Conservation (phyloP, 805 yeast species). For the Nakazawaea anatomiae region DNA sequence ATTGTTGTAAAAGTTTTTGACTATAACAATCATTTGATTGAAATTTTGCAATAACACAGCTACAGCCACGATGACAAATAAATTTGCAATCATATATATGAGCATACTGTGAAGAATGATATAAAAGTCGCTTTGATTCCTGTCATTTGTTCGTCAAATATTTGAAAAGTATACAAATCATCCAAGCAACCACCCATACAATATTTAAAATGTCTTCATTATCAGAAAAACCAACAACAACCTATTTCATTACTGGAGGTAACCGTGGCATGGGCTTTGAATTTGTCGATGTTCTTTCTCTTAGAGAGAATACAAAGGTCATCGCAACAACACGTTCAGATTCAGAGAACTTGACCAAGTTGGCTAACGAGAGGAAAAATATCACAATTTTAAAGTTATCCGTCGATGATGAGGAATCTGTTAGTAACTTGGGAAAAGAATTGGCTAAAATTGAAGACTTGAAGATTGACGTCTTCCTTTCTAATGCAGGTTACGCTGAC, state of each 20-base stretch:
- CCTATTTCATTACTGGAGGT: constrained; percentile 20
- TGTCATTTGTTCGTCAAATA: too few species aligned
- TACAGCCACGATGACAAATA: too few species aligned
- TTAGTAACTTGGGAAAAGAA: constrained; percentile 12
- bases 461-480: constrained; percentile 19
- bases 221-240: background rate
- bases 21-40: too few species aligned
- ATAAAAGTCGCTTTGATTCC: too few species aligned
- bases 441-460: constrained; percentile 14
- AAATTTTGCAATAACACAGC: too few species aligned
- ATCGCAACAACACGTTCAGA: constrained; percentile 15
- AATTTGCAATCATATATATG: too few species aligned
- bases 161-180: too few species aligned
- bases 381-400: constrained; percentile 20
- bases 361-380: constrained; percentile 9
- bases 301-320: constrained; percentile 11
- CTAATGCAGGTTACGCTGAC: constrained; percentile 21
- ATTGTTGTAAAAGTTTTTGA: too few species aligned
- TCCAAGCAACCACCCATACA: too few species aligned
- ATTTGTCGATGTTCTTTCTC: constrained; percentile 15
- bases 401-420: constrained; percentile 14
- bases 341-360: constrained; percentile 7
- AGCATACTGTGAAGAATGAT: too few species aligned
- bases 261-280: constrained; percentile 21
- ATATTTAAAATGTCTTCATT: too few species aligned